A percentile compares a stretch with the other conserved stretches of the same genome.
These are phyloP conservation scores for Fusarium camptoceras DNA, from an alignment of 2,329 filamentous ascomycete species.

Conservation along the genomic window DNA sequence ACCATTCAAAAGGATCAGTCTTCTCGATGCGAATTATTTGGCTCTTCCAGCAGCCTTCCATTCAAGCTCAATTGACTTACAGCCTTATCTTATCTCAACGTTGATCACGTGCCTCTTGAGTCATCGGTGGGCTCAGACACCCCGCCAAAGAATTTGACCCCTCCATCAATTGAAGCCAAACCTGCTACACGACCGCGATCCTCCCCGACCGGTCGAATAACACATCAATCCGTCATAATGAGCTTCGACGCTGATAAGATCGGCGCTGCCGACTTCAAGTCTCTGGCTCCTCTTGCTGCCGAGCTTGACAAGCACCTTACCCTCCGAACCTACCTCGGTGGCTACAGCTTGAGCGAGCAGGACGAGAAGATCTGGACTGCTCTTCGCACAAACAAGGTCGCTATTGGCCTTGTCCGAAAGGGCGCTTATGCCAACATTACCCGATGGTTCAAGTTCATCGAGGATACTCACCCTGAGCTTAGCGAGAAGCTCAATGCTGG, in stretches of 20 bases:
- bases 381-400: slow-evolving; percentile 86
- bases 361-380: slow-evolving; percentile 88
- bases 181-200: slow-evolving; percentile 23
- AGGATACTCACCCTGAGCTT: slow-evolving; percentile 83
- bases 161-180: slow-evolving; percentile 42
- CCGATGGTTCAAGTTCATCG: slow-evolving; percentile 89
- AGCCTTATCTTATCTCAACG: slow-evolving; percentile 1
- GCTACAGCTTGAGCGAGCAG: slow-evolving; percentile 79
- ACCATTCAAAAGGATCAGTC: too few relatives aligned
- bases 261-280: slow-evolving; percentile 74
- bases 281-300: slow-evolving; percentile 78
- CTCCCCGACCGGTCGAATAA: not conserved
- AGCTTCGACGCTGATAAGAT: slow-evolving; percentile 46
- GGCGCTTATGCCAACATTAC: slow-evolving; percentile 79
- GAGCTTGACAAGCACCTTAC: slow-evolving; percentile 89
- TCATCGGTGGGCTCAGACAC: slow-evolving; percentile 35
- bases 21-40: not conserved
- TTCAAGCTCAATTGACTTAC: not conserved
- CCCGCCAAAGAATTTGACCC: slow-evolving; percentile 46
- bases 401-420: slow-evolving; percentile 82
- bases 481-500: slow-evolving; percentile 66
- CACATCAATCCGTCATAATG: slow-evolving; percentile 35
- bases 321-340: slow-evolving; percentile 86
- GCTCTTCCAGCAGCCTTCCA: not conserved
- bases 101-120: slow-evolving; percentile 39